A percentile compares a stretch with the other conserved stretches of the same genome.
phyloP scores from a whole-genome alignment of 1,284 basidiomycete genomes.

The Tilletiopsis washingtonensis region DNA sequence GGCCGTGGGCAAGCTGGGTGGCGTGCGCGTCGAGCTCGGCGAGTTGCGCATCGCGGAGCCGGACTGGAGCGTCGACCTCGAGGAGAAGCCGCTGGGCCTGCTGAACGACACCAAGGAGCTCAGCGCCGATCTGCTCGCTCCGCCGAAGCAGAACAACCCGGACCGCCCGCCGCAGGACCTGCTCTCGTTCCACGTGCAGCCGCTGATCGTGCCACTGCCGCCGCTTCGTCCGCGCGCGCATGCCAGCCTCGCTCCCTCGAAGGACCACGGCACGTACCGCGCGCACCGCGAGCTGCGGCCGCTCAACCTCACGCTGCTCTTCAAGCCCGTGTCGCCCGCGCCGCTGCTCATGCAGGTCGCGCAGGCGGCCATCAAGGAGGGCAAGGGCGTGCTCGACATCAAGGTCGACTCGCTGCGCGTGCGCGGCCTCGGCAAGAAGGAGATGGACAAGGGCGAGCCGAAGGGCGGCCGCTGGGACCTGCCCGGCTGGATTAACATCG shows the following conservation, averaged over 20 bases:
- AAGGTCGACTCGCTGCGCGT: conserved; percentile 27
- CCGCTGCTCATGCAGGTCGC: conserved; percentile 30
- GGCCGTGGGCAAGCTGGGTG: conserved; percentile 32
- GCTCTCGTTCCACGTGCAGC: conserved; percentile 35
- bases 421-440: conserved; percentile 24
- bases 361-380: conserved; percentile 20
- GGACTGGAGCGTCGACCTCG: conserved; percentile 10
- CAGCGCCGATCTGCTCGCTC: not conserved
- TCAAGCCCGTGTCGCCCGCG: conserved; percentile 32
- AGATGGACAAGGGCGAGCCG: conserved; percentile 16
- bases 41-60: conserved; percentile 26
- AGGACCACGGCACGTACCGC: conserved; percentile 23
- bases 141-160: not conserved
- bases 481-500: conserved; percentile 25
- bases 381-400: conserved; percentile 29
- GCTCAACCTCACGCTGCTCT: conserved; percentile 31
- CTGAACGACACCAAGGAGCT: not conserved
- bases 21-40: conserved; percentile 30
- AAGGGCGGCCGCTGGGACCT: conserved; percentile 24
- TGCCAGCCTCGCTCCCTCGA: conserved; percentile 18
- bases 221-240: conserved; percentile 9
- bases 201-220: conserved; percentile 35
- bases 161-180: conserved; percentile 17
- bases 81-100: not conserved
- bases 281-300: conserved; percentile 28